Evolutionary conservation across 768 basidiomycete genomes (phyloP).

Genomic region (Rubroboletus satanas): DNA sequence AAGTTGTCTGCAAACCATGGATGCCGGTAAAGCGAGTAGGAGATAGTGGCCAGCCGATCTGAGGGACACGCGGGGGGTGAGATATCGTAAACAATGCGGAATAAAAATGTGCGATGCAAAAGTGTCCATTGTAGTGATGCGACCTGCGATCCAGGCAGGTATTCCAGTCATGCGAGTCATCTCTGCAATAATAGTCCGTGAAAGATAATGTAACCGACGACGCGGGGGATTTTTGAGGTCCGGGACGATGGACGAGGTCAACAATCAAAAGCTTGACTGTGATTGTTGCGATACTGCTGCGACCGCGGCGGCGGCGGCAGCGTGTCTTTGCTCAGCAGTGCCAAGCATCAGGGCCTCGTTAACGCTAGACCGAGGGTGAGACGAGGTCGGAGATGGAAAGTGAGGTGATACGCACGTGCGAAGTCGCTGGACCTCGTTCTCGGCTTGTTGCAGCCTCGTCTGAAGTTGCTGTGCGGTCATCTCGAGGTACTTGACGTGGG

Average conservation of each 20-base stretch:
- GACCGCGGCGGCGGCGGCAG: constrained; percentile 52
- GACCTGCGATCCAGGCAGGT: constrained; percentile 57
- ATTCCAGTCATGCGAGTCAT: constrained; percentile 41
- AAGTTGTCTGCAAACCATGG: constrained; percentile 33
- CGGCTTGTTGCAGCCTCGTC: constrained; percentile 71
- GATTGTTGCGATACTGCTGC: constrained; percentile 47
- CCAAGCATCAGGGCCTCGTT: constrained; percentile 89
- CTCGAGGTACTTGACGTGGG: constrained; percentile 85
- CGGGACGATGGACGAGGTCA: constrained; percentile 11
- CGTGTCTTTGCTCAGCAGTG: constrained; percentile 70
- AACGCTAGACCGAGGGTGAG: constrained; percentile 40
- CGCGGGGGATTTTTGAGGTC: constrained; percentile 25
- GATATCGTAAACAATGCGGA: constrained; percentile 41
- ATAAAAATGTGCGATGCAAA: constrained; percentile 38
- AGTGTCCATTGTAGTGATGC: constrained; percentile 50
- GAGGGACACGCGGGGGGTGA: constrained; percentile 20
- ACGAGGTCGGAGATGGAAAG: neutral
- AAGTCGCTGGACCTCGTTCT: constrained; percentile 76
- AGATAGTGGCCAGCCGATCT: constrained; percentile 15
- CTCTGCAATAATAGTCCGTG: constrained; percentile 36
- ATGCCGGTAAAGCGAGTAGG: constrained; percentile 12
- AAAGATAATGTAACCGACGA: constrained; percentile 37
- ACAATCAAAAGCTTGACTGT: constrained; percentile 45
- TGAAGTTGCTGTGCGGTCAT: constrained; percentile 72
- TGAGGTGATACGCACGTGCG: constrained; percentile 42